Evolutionary conservation across 768 basidiomycete species (phyloP).

Genomic region (Mycena galericulata): DNA sequence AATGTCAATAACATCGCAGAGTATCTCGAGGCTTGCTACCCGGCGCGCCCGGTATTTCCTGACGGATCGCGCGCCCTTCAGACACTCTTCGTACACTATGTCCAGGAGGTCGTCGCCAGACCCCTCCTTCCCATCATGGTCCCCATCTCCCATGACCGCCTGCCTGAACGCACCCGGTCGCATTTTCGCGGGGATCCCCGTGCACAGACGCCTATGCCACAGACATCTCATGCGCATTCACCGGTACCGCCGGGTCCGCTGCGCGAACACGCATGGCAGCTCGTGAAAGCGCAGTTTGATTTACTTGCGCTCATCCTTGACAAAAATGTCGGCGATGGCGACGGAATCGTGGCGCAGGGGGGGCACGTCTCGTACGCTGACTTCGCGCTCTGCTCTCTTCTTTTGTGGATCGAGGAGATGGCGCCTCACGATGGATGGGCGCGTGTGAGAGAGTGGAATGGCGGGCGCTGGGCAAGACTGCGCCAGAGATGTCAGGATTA

Average conservation of each 20-base stretch:
- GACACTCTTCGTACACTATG: conserved; percentile 74
- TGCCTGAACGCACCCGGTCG: conserved; percentile 65
- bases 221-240: background rate
- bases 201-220: conserved; percentile 18
- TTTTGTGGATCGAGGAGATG: conserved; percentile 64
- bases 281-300: conserved; percentile 58
- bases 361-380: conserved; percentile 64
- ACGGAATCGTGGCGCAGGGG: conserved; percentile 61
- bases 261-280: conserved; percentile 60
- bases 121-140: conserved; percentile 80
- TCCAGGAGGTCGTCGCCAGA: conserved; percentile 73
- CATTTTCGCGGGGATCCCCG: conserved; percentile 53
- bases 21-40: conserved; percentile 76
- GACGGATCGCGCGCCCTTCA: conserved; percentile 77
- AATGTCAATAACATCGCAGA: conserved; percentile 74
- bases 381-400: conserved; percentile 60
- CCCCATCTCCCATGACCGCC: conserved; percentile 71
- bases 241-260: conserved; percentile 40
- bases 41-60: conserved; percentile 77
- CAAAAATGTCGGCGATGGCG: conserved; percentile 58
- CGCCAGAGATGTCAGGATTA: conserved; percentile 57
- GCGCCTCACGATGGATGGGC: conserved; percentile 64
- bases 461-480: conserved; percentile 59
- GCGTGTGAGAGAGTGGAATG: conserved; percentile 59
- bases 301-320: conserved; percentile 57